Evolutionary conservation across 1,139 yeast species (phyloP).

Genomic region (Kodamaea alishanica): DNA sequence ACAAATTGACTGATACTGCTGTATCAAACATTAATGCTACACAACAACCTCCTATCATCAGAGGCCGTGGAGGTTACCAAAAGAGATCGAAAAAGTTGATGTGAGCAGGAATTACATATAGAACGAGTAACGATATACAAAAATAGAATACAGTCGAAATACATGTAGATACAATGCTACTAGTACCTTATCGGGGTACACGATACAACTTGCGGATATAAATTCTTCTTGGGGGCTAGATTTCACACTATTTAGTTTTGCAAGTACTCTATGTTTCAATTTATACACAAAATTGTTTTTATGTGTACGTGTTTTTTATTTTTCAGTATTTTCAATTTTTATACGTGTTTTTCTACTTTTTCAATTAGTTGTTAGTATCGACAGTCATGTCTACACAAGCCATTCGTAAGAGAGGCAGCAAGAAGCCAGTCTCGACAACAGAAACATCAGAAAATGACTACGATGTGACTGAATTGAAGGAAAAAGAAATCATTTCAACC

Average conservation of each 20-base stretch:
- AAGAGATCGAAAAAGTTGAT: constrained; percentile 39
- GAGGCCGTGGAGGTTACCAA: constrained; percentile 52
- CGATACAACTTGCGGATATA: no score
- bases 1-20: constrained; percentile 1
- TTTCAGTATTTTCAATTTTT: neutral
- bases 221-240: no score
- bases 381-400: constrained; percentile 19
- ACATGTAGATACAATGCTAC: no score
- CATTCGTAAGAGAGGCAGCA: constrained; percentile 23
- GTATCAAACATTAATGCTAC: constrained; percentile 8
- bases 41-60: constrained; percentile 30
- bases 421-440: constrained; percentile 8
- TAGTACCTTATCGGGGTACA: no score
- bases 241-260: no score
- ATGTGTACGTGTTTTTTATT: constrained; percentile 6
- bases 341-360: neutral
- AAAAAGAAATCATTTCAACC: constrained; percentile 1
- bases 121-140: no score
- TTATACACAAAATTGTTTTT: neutral
- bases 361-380: neutral
- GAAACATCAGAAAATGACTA: constrained; percentile 6
- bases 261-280: no score
- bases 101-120: constrained; percentile 9
- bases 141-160: no score
- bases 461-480: constrained; percentile 1